Evolutionary conservation across 2,329 filamentous ascomycete genomes (phyloP), one percentile per base, ranked within the genome.

Genomic region (Elsinoe batatas): DNA sequence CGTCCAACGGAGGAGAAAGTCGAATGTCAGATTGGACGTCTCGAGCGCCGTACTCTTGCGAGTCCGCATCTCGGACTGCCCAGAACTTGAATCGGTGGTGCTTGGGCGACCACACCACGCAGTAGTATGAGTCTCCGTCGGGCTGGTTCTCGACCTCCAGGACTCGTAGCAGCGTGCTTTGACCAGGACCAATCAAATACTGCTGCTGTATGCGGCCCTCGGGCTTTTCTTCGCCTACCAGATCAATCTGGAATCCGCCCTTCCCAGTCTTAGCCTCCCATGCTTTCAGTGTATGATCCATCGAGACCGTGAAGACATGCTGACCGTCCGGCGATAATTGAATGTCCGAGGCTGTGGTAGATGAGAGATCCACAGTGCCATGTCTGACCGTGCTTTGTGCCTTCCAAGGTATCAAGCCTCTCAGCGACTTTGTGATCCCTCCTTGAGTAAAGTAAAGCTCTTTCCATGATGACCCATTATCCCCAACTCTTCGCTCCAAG

Each of bases 51-150:
- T 89, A 68, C 2, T 73, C 76, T 61, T 71, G 61, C 62, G 72
- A 60, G 63, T 85, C 77, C 62, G 79, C 79, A 54, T 84, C 80
- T 61, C 83, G 80, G 15, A 86, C 80, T 54, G 81, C 80, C 88
- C 91, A 98, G 67, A 98, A 91, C 69, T 95, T 97, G 77, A 98
- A 97, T 66, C 91, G 85, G 35, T 93, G 81, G 30, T 90, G 87
- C 60, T 93, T 82, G 0, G 93, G 91, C 10, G 91, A 96, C 69
- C 90, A 95, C 7, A 89, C 91, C 36, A 88, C 82, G 54, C 91
- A 80, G 57, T 79, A 79, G 65, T 82, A 84, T 26, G 74, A 62
- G 17, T 74, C 72, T 15, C 72, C 72, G 46, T 74, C 71, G 5
- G 76, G 75, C 11, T 83, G 80, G 57, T 89, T 76, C 44, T 75